Conservation (phyloP, 129 eudicot species). For the Oenanthe sinensis region DNA sequence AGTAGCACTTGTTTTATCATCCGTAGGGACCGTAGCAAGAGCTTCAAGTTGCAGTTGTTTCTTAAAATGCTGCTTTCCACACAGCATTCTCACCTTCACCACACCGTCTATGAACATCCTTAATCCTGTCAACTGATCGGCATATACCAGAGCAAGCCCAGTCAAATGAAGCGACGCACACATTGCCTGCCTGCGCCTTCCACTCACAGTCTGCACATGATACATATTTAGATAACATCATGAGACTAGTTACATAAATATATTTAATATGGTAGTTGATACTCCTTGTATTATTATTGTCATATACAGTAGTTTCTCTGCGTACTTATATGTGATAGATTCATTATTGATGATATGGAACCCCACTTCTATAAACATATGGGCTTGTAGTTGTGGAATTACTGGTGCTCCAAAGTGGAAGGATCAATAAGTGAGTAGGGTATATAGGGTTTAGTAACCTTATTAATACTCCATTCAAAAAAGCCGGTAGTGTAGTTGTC, state of each 20-base stretch:
- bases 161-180: slow-evolving; percentile 80
- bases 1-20: slow-evolving; percentile 9
- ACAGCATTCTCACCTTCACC: slow-evolving; percentile 74
- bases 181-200: slow-evolving; percentile 90
- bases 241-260: not conserved
- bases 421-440: slow-evolving; percentile 10
- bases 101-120: slow-evolving; percentile 74
- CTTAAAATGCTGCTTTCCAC: slow-evolving; percentile 64
- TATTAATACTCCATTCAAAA: slow-evolving; percentile 1
- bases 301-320: not conserved
- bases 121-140: slow-evolving; percentile 72
- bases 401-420: not conserved
- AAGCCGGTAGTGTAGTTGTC: slow-evolving; percentile 16
- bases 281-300: slow-evolving; percentile 7
- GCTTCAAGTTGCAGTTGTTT: not conserved
- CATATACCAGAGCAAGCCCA: slow-evolving; percentile 88
- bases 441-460: not conserved
- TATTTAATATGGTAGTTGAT: not conserved
- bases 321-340: not conserved
- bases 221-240: not conserved
- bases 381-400: not conserved
- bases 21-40: not conserved
- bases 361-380: slow-evolving; percentile 12
- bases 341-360: slow-evolving; percentile 10
- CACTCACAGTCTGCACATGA: slow-evolving; percentile 68